Conservation (phyloP, 768 basidiomycete species). For the Phylloporus arenicola region DNA sequence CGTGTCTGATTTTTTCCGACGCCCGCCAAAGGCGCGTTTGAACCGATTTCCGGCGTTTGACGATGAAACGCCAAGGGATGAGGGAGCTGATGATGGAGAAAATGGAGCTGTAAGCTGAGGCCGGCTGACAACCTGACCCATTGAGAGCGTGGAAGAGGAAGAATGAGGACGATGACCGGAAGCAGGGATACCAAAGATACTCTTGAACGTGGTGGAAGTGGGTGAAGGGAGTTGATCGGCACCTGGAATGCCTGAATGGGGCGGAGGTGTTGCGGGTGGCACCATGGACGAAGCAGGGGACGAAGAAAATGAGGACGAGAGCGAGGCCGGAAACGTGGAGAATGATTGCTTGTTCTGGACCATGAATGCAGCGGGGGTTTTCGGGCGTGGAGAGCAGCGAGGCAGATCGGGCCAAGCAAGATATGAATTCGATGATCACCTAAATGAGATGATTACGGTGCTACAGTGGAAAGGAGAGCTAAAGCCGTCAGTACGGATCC, state of each 20-base stretch:
- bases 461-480: conserved; percentile 18
- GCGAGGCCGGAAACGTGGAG: conserved; percentile 37
- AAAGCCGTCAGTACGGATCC: conserved; percentile 13
- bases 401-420: conserved; percentile 20
- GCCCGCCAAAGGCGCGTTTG: conserved; percentile 29
- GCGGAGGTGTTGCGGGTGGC: conserved; percentile 32
- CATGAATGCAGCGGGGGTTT: conserved; percentile 21
- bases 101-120: conserved; percentile 21
- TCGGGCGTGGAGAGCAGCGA: conserved; percentile 12
- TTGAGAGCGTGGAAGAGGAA: conserved; percentile 25
- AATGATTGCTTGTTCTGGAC: conserved; percentile 34
- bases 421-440: conserved; percentile 27
- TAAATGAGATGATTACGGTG: conserved; percentile 26
- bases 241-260: conserved; percentile 38
- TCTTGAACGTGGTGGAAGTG: conserved; percentile 33
- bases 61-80: conserved; percentile 17
- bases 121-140: conserved; percentile 33
- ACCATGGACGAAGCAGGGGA: conserved; percentile 38
- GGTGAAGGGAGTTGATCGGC: conserved; percentile 39
- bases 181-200: conserved; percentile 24
- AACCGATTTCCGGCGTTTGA: conserved; percentile 25
- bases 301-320: conserved; percentile 43
- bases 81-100: conserved; percentile 27
- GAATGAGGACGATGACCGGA: conserved; percentile 20
- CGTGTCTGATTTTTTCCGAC: conserved; percentile 30